Evolutionary conservation across 164 flowering plant genomes (phyloP).

Genomic region (Aristolochia fimbriata): DNA sequence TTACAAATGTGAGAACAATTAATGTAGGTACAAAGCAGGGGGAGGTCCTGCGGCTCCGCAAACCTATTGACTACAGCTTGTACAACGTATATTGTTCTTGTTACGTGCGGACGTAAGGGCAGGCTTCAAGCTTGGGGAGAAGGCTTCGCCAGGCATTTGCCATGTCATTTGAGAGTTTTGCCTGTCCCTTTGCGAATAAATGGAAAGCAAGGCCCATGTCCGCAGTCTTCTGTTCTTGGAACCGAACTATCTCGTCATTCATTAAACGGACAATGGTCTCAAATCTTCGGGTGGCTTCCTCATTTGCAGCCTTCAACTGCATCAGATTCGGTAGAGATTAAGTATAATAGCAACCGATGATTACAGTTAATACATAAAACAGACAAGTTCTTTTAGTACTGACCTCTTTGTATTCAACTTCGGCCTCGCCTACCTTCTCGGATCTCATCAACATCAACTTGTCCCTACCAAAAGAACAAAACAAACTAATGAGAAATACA

Average conservation of each 20-base stretch:
- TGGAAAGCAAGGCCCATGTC: conserved; percentile 89
- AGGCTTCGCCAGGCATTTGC: conserved; percentile 92
- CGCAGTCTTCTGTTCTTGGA: conserved; percentile 79
- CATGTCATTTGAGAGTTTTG: conserved; percentile 62
- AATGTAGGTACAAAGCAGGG: not conserved
- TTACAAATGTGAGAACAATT: too few species aligned
- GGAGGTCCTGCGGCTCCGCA: not conserved
- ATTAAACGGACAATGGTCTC: conserved; percentile 62
- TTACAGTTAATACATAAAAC: not conserved
- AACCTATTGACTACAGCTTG: not conserved
- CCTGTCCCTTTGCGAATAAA: conserved; percentile 77
- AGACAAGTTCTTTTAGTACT: conserved; percentile 7
- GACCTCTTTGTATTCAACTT: conserved; percentile 61
- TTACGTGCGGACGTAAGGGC: conserved; percentile 25
- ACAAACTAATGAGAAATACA: too few species aligned
- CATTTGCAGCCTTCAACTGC: conserved; percentile 72
- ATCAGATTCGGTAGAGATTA: conserved; percentile 4
- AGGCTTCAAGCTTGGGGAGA: conserved; percentile 77
- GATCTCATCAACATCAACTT: conserved; percentile 76
- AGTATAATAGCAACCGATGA: not conserved
- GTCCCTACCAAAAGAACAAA: conserved; percentile 55
- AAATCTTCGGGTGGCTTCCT: conserved; percentile 70
- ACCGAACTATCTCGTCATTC: conserved; percentile 75
- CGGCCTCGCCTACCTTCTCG: conserved; percentile 51
- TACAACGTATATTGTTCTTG: not conserved